phyloP scores from a whole-genome alignment of 2,329 filamentous ascomycete species.

The Emmonsiellopsis sp. region DNA sequence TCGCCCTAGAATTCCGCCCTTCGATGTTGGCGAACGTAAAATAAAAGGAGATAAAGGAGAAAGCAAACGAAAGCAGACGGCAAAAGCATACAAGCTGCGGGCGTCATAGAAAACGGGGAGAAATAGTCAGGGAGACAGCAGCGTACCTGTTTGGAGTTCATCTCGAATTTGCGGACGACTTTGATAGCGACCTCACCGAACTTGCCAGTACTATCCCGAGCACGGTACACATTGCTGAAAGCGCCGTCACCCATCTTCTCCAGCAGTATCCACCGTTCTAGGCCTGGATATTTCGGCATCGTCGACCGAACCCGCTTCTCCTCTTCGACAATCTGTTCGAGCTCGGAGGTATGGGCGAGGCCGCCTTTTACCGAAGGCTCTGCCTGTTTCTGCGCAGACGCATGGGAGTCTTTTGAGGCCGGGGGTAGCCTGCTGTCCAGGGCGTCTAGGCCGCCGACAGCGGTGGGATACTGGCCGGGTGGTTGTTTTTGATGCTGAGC shows the following conservation, averaged over 20 bases:
- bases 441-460: constrained; percentile 52
- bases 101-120: background rate
- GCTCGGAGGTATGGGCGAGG: constrained; percentile 48
- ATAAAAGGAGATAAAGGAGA: constrained; percentile 16
- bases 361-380: constrained; percentile 43
- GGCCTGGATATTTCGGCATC: constrained; percentile 74
- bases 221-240: constrained; percentile 97
- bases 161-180: constrained; percentile 96
- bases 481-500: constrained; percentile 52
- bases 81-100: background rate
- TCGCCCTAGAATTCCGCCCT: constrained; percentile 58
- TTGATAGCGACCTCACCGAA: constrained; percentile 88
- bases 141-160: constrained; percentile 97
- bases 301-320: constrained; percentile 80
- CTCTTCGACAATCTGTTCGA: constrained; percentile 81
- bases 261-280: constrained; percentile 75
- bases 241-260: constrained; percentile 99
- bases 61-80: background rate
- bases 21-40: constrained; percentile 42
- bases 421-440: constrained; percentile 47
- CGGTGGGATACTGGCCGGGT: constrained; percentile 37
- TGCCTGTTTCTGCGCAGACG: constrained; percentile 44
- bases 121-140: constrained; percentile 14
- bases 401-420: constrained; percentile 55
- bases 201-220: constrained; percentile 63